Conservation (phyloP, 345 rosid species). For the Gossypium longicalyx region DNA sequence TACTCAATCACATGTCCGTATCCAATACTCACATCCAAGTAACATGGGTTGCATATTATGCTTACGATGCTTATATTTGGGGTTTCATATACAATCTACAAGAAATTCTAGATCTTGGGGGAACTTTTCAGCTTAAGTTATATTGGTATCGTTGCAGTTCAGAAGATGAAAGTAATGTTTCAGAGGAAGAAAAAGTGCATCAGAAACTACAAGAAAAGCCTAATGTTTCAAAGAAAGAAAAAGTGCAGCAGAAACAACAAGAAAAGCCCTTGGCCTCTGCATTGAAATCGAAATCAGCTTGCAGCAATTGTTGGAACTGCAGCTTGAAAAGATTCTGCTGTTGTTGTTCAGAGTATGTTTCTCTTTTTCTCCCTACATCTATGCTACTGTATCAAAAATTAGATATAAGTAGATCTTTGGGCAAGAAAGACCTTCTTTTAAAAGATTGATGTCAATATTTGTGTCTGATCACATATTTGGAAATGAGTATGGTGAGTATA, state of each 20-base stretch:
- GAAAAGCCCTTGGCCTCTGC: constrained; percentile 8
- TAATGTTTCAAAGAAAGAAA: constrained; percentile 17
- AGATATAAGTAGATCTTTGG: background rate
- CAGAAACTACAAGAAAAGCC: constrained; percentile 16
- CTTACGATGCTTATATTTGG: background rate
- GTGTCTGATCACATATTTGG: background rate
- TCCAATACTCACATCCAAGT: background rate
- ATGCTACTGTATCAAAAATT: constrained; percentile 7
- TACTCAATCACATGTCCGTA: background rate
- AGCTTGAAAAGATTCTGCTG: constrained; percentile 27
- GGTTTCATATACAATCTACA: background rate
- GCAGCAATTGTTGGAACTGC: constrained; percentile 38
- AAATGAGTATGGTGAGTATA: background rate
- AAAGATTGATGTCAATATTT: background rate
- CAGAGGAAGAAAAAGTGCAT: constrained; percentile 19
- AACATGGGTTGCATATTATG: background rate
- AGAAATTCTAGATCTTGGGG: background rate
- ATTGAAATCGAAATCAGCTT: constrained; percentile 17
- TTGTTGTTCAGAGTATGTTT: constrained; percentile 29
- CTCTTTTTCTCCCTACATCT: constrained; percentile 20
- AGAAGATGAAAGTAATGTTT: constrained; percentile 20
- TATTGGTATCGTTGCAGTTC: constrained; percentile 30
- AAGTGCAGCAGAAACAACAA: constrained; percentile 18
- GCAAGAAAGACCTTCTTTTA: background rate
- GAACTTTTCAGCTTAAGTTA: background rate